Percentiles rank a stretch among this genome's conserved stretches.
These are phyloP conservation scores for Roridomyces roridus DNA, from an alignment of 768 basidiomycete genomes.

Conservation along the genomic window DNA sequence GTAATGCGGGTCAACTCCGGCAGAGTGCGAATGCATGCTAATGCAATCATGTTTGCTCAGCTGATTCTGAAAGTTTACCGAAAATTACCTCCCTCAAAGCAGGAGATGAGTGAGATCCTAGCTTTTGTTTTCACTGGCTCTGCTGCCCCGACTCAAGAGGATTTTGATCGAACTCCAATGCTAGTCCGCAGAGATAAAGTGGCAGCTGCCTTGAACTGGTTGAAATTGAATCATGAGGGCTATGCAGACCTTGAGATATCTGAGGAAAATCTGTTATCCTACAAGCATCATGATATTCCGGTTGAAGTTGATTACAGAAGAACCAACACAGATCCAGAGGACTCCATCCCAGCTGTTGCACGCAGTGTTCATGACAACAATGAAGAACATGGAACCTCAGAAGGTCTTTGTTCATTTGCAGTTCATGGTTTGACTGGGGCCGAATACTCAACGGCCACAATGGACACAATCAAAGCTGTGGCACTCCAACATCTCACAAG, in stretches of 20 bases:
- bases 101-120: conserved; percentile 30
- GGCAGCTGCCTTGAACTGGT: conserved; percentile 11
- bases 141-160: background rate
- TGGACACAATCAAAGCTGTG: conserved; percentile 21
- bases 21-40: conserved; percentile 32
- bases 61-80: conserved; percentile 33
- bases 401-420: conserved; percentile 40
- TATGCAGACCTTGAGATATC: conserved; percentile 20
- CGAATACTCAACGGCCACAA: conserved; percentile 18
- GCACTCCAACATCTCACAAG: conserved; percentile 30
- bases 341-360: background rate
- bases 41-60: conserved; percentile 37
- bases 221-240: conserved; percentile 16
- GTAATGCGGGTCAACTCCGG: conserved; percentile 35
- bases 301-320: conserved; percentile 15
- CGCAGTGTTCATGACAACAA: conserved; percentile 5
- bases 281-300: conserved; percentile 2
- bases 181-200: conserved; percentile 24
- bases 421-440: conserved; percentile 43
- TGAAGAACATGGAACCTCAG: conserved; percentile 21
- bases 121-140: conserved; percentile 9
- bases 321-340: background rate
- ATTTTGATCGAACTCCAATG: conserved; percentile 10
- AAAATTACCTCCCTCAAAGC: conserved; percentile 29
- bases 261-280: conserved; percentile 5